phyloP scores from a whole-genome alignment of 1,284 basidiomycete genomes.

The Ceratobasidium sp. region DNA sequence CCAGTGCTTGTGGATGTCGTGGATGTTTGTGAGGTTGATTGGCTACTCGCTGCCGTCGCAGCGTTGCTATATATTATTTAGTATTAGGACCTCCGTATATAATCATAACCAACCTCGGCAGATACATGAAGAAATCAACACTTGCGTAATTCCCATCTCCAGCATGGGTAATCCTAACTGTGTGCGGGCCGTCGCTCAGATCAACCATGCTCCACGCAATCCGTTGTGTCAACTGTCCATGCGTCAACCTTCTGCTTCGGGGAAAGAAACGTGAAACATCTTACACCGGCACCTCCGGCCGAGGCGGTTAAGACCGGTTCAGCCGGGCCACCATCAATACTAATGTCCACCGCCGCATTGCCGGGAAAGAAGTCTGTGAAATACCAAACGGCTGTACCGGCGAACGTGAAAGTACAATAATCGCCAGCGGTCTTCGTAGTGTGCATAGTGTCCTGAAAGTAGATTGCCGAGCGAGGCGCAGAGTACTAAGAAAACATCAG shows the following conservation, averaged over 20 bases:
- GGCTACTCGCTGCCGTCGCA: too few relatives aligned
- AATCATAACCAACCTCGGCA: constrained; percentile 2
- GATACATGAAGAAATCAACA: constrained; percentile 15
- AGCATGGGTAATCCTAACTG: constrained; percentile 1
- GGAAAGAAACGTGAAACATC: background rate
- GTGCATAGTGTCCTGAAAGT: background rate
- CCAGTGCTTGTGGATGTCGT: too few relatives aligned
- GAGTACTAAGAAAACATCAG: too few relatives aligned
- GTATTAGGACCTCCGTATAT: too few relatives aligned
- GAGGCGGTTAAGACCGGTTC: background rate
- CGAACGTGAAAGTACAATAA: background rate
- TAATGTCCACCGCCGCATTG: background rate
- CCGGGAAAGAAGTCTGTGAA: background rate
- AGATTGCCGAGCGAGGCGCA: background rate
- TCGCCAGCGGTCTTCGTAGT: background rate
- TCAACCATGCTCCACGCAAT: constrained; percentile 6
- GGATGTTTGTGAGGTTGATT: too few relatives aligned
- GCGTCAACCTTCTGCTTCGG: too few relatives aligned
- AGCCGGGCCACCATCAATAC: background rate
- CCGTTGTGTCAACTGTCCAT: constrained; percentile 1
- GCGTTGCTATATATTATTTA: too few relatives aligned
- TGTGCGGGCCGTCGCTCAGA: background rate
- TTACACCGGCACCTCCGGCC: background rate
- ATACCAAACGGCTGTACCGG: background rate
- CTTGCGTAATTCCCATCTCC: background rate